Conservation (phyloP, 495 filamentous ascomycete genomes). For the Penicillium odoratum region DNA sequence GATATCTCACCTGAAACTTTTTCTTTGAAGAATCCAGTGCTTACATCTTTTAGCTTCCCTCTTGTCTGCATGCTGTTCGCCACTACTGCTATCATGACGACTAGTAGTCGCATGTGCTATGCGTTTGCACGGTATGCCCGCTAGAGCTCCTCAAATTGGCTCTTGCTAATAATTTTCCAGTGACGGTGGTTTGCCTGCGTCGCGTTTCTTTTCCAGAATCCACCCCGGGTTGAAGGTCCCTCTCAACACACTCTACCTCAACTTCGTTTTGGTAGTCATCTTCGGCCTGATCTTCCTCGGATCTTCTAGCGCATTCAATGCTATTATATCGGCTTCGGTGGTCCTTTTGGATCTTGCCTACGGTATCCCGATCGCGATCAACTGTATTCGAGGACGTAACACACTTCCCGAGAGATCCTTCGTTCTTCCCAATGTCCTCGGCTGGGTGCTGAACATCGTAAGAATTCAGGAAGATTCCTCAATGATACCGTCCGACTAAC, state of each 20-base stretch:
- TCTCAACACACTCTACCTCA: slow-evolving; percentile 67
- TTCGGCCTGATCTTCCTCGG: slow-evolving; percentile 78
- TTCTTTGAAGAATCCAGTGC: not conserved
- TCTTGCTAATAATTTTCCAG: slow-evolving; percentile 30
- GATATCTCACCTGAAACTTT: slow-evolving; percentile 2
- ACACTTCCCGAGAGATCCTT: slow-evolving; percentile 66
- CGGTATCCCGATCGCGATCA: slow-evolving; percentile 69
- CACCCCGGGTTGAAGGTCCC: slow-evolving; percentile 65
- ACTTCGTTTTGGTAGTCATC: slow-evolving; percentile 60
- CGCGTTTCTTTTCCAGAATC: slow-evolving; percentile 61
- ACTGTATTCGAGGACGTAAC: slow-evolving; percentile 61
- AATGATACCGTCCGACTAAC: not conserved
- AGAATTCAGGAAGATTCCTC: not conserved
- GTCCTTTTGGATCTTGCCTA: slow-evolving; percentile 72
- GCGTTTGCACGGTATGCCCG: slow-evolving; percentile 59
- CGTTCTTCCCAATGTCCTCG: slow-evolving; percentile 55
- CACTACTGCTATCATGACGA: slow-evolving; percentile 71
- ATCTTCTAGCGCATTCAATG: slow-evolving; percentile 60
- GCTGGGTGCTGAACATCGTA: slow-evolving; percentile 52
- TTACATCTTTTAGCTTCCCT: slow-evolving; percentile 54
- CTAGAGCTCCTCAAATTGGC: not conserved
- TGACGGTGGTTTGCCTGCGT: slow-evolving; percentile 70
- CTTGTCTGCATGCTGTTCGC: slow-evolving; percentile 73
- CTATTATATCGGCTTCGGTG: slow-evolving; percentile 70
- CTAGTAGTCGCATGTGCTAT: slow-evolving; percentile 73